Evolutionary conservation across 2,329 filamentous ascomycete genomes (phyloP).

Genomic region (Aspergillus quadricinctus): DNA sequence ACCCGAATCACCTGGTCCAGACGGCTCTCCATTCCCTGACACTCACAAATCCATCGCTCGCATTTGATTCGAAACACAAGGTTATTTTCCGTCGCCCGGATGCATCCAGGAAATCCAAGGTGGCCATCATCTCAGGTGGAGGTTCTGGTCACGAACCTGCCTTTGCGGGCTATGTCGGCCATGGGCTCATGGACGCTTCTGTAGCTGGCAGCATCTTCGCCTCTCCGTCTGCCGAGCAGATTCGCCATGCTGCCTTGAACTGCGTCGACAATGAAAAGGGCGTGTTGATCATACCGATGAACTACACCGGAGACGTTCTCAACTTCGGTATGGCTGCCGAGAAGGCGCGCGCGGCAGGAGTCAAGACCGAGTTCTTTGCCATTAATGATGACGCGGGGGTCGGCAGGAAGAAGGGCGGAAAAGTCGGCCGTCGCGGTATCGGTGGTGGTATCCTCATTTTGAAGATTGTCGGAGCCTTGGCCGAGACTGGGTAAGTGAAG

Average conservation of each 20-base stretch:
- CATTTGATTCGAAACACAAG: conserved; percentile 75
- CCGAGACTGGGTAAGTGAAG: conserved; percentile 58
- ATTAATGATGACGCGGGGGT: conserved; percentile 92
- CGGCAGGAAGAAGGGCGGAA: conserved; percentile 74
- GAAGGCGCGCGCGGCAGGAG: conserved; percentile 76
- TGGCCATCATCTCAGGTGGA: conserved; percentile 82
- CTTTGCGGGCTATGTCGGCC: conserved; percentile 80
- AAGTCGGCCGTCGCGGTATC: conserved; percentile 86
- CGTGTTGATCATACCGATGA: conserved; percentile 89
- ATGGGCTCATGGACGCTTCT: conserved; percentile 72
- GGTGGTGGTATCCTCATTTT: conserved; percentile 88
- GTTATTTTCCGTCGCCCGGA: conserved; percentile 70
- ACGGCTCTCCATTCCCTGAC: conserved; percentile 73
- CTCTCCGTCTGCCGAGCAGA: conserved; percentile 75
- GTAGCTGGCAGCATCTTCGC: conserved; percentile 87
- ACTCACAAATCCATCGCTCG: conserved; percentile 76
- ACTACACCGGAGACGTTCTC: conserved; percentile 84
- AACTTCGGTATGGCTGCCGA: conserved; percentile 94
- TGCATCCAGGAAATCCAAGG: conserved; percentile 52
- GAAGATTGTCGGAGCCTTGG: conserved; percentile 82
- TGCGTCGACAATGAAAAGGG: conserved; percentile 68
- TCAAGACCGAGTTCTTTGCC: conserved; percentile 81
- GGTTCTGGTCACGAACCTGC: conserved; percentile 88
- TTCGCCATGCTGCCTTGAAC: conserved; percentile 68
- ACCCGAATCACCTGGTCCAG: conserved; percentile 72